A percentile compares a stretch with the other conserved stretches of the same genome.
These are phyloP conservation scores for Monosporascus sp. DNA, from an alignment of 2,329 filamentous ascomycete species.

Conservation along the genomic window DNA sequence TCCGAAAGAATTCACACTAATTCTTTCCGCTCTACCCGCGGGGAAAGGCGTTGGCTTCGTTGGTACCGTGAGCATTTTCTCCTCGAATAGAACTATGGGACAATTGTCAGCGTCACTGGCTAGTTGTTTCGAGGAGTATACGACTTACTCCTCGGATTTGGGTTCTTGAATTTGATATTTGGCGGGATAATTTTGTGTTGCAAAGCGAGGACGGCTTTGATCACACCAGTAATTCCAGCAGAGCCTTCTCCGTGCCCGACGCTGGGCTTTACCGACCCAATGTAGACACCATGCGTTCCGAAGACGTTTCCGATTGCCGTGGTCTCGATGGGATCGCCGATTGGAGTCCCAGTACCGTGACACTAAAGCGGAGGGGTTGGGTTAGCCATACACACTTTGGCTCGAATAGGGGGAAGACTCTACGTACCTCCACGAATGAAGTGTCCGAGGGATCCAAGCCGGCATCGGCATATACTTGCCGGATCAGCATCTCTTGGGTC, in stretches of 20 bases:
- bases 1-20: constrained; percentile 30
- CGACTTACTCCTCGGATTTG: constrained; percentile 16
- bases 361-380: constrained; percentile 2
- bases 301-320: constrained; percentile 23
- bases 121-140: background rate
- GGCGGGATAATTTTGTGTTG: constrained; percentile 22
- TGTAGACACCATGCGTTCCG: constrained; percentile 9
- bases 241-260: constrained; percentile 22
- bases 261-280: constrained; percentile 20
- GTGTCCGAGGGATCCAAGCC: constrained; percentile 13
- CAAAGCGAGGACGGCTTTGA: constrained; percentile 25
- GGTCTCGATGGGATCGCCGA: constrained; percentile 30
- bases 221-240: constrained; percentile 20
- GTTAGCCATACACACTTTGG: constrained; percentile 1
- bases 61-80: constrained; percentile 15
- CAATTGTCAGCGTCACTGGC: background rate
- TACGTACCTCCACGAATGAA: constrained; percentile 18
- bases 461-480: constrained; percentile 20
- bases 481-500: constrained; percentile 25
- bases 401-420: background rate
- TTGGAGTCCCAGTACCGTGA: constrained; percentile 33
- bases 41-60: constrained; percentile 14
- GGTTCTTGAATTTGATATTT: constrained; percentile 19
- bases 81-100: constrained; percentile 12
- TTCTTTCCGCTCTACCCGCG: constrained; percentile 12